Evolutionary conservation across 352 stramenopile genomes (phyloP).

Genomic region (Globisporangium recalcitrans): DNA sequence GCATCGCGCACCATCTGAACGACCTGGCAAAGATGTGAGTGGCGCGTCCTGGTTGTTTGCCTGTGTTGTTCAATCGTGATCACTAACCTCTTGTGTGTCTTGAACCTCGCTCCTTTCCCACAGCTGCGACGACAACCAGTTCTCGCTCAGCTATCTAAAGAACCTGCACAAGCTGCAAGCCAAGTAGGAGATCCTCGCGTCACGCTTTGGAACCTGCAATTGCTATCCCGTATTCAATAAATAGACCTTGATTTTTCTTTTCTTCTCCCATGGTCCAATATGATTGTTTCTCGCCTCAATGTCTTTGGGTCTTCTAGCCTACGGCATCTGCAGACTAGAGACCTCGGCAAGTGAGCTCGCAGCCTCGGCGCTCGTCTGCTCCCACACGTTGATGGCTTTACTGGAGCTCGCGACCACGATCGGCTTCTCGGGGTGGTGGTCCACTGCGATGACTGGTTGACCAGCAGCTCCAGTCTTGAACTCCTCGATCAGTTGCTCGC

Average conservation of each 20-base stretch:
- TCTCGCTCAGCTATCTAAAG: slow-evolving; percentile 82
- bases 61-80: slow-evolving; percentile 1
- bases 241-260: slow-evolving; percentile 30
- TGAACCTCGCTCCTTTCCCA: slow-evolving; percentile 7
- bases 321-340: neutral
- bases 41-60: neutral
- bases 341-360: neutral
- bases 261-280: neutral
- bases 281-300: neutral
- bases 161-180: slow-evolving; percentile 54
- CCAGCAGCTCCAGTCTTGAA: slow-evolving; percentile 25
- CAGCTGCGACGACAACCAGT: slow-evolving; percentile 89
- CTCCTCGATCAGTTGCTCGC: slow-evolving; percentile 41
- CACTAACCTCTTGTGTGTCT: slow-evolving; percentile 13
- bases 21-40: slow-evolving; percentile 86
- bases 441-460: slow-evolving; percentile 87
- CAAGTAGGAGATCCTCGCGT: slow-evolving; percentile 4
- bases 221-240: slow-evolving; percentile 25
- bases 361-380: slow-evolving; percentile 12
- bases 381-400: slow-evolving; percentile 53
- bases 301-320: slow-evolving; percentile 16
- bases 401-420: slow-evolving; percentile 82
- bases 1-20: slow-evolving; percentile 73
- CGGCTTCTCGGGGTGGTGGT: slow-evolving; percentile 52
- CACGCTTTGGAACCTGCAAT: neutral